phyloP scores from a whole-genome alignment of 768 basidiomycete genomes.

The Hericium coralloides region DNA sequence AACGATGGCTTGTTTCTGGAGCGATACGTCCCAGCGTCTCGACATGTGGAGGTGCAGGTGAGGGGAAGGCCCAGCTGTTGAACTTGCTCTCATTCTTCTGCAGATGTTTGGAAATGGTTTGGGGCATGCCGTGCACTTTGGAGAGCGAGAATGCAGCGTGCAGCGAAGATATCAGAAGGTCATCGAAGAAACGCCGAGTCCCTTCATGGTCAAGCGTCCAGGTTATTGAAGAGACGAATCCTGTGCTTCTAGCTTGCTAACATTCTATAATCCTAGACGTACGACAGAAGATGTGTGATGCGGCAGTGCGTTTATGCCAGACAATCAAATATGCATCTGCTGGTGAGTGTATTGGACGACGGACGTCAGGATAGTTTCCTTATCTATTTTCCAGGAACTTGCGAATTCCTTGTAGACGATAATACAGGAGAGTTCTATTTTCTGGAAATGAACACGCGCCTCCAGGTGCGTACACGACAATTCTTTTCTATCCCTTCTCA shows the following conservation, averaged over 20 bases:
- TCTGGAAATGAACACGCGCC: constrained; percentile 64
- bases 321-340: constrained; percentile 49
- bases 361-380: neutral
- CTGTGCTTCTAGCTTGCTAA: too few species aligned
- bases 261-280: constrained; percentile 24
- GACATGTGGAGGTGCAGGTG: constrained; percentile 64
- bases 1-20: constrained; percentile 50
- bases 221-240: neutral
- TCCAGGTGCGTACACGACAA: constrained; percentile 32
- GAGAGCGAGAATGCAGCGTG: constrained; percentile 62
- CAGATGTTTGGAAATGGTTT: constrained; percentile 61
- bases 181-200: constrained; percentile 61
- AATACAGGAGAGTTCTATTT: constrained; percentile 49
- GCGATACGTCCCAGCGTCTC: constrained; percentile 41
- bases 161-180: constrained; percentile 69
- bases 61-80: neutral
- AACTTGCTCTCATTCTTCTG: neutral
- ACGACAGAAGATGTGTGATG: constrained; percentile 39
- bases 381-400: constrained; percentile 35
- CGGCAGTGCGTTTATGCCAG: constrained; percentile 40
- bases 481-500: neutral
- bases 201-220: constrained; percentile 36
- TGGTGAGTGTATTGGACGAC: constrained; percentile 25
- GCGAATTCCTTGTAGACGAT: constrained; percentile 59
- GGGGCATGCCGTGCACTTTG: constrained; percentile 51